Conservation (phyloP, 2,329 filamentous ascomycete species). For the Ophidiomyces ophidiicola region DNA sequence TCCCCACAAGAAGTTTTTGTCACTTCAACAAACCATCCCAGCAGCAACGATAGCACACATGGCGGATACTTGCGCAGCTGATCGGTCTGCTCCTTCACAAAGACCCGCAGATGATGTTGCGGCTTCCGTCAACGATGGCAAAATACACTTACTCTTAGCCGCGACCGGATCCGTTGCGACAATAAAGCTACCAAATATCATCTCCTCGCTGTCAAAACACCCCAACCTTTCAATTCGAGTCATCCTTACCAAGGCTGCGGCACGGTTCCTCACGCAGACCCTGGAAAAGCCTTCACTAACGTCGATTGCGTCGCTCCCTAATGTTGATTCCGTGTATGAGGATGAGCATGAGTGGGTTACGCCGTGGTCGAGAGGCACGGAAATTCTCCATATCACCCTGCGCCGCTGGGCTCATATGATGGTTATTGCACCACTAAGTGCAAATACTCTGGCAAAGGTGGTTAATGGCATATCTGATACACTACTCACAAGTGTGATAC, state of each 20-base stretch:
- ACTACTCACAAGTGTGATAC: slow-evolving; percentile 57
- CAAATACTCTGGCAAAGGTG: slow-evolving; percentile 79
- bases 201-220: slow-evolving; percentile 31
- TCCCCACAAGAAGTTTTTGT: too few species aligned
- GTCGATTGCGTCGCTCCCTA: slow-evolving; percentile 47
- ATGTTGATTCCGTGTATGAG: slow-evolving; percentile 68
- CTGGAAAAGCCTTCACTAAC: slow-evolving; percentile 61
- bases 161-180: slow-evolving; percentile 69
- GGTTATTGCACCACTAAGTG: slow-evolving; percentile 67
- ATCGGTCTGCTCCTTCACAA: slow-evolving; percentile 6
- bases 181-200: slow-evolving; percentile 65
- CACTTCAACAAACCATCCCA: too few species aligned
- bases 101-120: slow-evolving; percentile 6
- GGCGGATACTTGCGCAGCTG: slow-evolving; percentile 1
- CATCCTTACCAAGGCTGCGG: slow-evolving; percentile 61
- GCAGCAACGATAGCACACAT: too few species aligned
- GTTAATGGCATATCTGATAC: slow-evolving; percentile 65
- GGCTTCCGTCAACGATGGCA: slow-evolving; percentile 13
- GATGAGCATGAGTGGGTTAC: slow-evolving; percentile 77
- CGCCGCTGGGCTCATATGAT: slow-evolving; percentile 70
- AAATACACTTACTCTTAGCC: slow-evolving; percentile 39
- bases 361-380: slow-evolving; percentile 65
- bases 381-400: slow-evolving; percentile 83
- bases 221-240: slow-evolving; percentile 65
- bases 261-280: slow-evolving; percentile 63